phyloP scores from a whole-genome alignment of 257 asterid genomes.

The Dorcoceras hygrometricum region DNA sequence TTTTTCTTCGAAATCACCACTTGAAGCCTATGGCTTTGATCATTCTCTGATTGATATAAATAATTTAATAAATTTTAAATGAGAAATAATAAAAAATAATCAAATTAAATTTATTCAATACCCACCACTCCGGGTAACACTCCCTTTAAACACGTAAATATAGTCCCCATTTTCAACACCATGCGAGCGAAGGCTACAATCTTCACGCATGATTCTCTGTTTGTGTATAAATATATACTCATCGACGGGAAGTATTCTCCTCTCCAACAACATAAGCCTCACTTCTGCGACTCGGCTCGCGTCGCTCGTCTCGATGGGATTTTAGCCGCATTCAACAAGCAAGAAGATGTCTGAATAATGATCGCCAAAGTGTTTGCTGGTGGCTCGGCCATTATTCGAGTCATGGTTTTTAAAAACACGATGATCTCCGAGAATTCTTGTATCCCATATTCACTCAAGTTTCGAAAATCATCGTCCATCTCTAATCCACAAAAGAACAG shows the following conservation, averaged over 20 bases:
- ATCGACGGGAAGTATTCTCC: conserved; percentile 53
- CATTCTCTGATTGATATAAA: too few species aligned
- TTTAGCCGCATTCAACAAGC: conserved; percentile 51
- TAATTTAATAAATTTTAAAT: too few species aligned
- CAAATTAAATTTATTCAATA: too few species aligned
- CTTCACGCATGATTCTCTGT: conserved; percentile 71
- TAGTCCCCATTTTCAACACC: conserved; percentile 70
- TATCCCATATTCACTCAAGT: conserved; percentile 45
- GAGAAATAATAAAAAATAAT: too few species aligned
- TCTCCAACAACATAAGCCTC: conserved; percentile 39
- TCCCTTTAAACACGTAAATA: conserved; percentile 69
- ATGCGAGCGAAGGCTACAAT: conserved; percentile 75
- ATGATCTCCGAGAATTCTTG: conserved; percentile 39
- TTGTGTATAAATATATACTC: conserved; percentile 76
- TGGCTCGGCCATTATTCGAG: conserved; percentile 33
- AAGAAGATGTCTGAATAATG: conserved; percentile 59
- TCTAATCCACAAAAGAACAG: conserved; percentile 46
- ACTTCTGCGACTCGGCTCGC: conserved; percentile 43
- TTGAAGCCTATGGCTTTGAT: too few species aligned
- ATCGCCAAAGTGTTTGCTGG: conserved; percentile 40
- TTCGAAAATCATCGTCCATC: conserved; percentile 52
- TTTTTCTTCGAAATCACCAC: too few species aligned
- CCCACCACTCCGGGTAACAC: conserved; percentile 32
- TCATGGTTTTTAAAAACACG: conserved; percentile 40
- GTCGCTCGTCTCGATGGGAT: conserved; percentile 62